Percentiles rank a stretch among this genome's conserved stretches.
phyloP scores from a whole-genome alignment of 2,329 filamentous ascomycete genomes.

The Penicillium concentricum region DNA sequence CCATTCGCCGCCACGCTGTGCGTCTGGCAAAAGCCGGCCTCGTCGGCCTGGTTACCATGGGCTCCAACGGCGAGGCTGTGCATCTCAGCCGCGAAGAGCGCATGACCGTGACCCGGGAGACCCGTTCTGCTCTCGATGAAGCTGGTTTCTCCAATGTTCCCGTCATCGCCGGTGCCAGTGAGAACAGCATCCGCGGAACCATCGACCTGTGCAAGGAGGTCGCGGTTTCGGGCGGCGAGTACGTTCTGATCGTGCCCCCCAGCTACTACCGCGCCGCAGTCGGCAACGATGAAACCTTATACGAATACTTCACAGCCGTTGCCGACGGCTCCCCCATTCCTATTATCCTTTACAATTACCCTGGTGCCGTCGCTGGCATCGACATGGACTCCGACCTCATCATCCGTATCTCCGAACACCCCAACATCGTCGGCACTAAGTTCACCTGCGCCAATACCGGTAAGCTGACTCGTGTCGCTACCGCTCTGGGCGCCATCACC shows the following conservation, averaged over 20 bases:
- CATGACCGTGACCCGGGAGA: conserved; percentile 69
- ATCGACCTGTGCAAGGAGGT: conserved; percentile 70
- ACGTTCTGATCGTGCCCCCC: conserved; percentile 74
- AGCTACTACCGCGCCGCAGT: conserved; percentile 79
- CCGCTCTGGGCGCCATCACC: conserved; percentile 69
- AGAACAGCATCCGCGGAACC: conserved; percentile 79
- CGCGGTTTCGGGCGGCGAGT: conserved; percentile 70
- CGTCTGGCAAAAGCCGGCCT: conserved; percentile 75
- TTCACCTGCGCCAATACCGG: conserved; percentile 91
- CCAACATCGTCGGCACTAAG: conserved; percentile 84
- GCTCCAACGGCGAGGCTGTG: conserved; percentile 86
- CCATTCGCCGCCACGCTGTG: conserved; percentile 76
- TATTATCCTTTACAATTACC: conserved; percentile 89
- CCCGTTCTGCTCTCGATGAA: conserved; percentile 76
- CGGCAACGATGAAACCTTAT: conserved; percentile 67
- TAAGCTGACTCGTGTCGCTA: conserved; percentile 79
- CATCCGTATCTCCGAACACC: conserved; percentile 73
- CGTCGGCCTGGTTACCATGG: conserved; percentile 80
- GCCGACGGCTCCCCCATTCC: conserved; percentile 74
- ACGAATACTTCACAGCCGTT: conserved; percentile 71
- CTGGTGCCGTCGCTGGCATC: conserved; percentile 79
- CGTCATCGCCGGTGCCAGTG: conserved; percentile 78
- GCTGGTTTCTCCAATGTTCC: conserved; percentile 74
- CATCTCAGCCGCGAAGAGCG: conserved; percentile 80
- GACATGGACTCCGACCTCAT: conserved; percentile 88